Conservation (phyloP, 2,329 filamentous ascomycete species). For the Penicillium sp. region DNA sequence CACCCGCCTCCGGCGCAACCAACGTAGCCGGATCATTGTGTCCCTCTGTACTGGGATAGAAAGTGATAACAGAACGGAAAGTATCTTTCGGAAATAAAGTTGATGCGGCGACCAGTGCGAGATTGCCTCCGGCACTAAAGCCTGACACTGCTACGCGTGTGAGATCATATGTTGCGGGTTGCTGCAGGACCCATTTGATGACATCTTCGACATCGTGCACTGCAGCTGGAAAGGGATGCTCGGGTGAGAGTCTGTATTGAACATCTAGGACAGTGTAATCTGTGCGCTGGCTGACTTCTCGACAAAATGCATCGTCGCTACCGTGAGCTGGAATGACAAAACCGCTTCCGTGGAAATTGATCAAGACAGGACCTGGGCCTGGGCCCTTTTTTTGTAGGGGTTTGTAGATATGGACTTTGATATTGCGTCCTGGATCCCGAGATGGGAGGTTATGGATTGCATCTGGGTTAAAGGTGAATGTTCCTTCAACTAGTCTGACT, state of each 20-base stretch:
- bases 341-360: conserved; percentile 20
- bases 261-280: conserved; percentile 27
- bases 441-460: conserved; percentile 6
- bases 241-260: conserved; percentile 32
- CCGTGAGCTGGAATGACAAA: conserved; percentile 17
- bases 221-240: conserved; percentile 30
- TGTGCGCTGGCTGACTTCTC: conserved; percentile 4
- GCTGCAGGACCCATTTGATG: conserved; percentile 10
- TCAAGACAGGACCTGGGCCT: conserved; percentile 10
- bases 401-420: conserved; percentile 16
- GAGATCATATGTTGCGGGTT: neutral
- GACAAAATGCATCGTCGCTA: conserved; percentile 12
- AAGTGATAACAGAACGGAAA: conserved; percentile 1
- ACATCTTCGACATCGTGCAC: conserved; percentile 32
- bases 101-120: neutral
- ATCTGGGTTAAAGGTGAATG: neutral
- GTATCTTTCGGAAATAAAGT: neutral
- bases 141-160: neutral
- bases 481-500: neutral
- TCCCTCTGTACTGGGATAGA: conserved; percentile 3
- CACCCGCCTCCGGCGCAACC: conserved; percentile 1
- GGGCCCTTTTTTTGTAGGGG: neutral
- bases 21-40: neutral
- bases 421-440: conserved; percentile 9
- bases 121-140: conserved; percentile 1